Evolutionary conservation across 2,329 filamentous ascomycete species (phyloP).

Genomic region (Arthrinium puccinioides): DNA sequence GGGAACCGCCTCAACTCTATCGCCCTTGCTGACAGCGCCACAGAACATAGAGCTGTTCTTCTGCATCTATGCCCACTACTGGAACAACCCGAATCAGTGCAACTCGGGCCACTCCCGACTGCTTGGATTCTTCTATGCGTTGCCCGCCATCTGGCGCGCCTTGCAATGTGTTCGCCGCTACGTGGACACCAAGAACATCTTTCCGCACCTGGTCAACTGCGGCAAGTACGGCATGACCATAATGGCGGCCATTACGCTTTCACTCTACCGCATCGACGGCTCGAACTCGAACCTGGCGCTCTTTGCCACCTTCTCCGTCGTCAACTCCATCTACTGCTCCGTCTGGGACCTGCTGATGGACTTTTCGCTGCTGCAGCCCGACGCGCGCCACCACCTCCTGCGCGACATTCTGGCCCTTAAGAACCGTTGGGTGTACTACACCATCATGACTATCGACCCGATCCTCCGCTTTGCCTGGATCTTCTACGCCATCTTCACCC

Average conservation of each 20-base stretch:
- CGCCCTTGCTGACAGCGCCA: conserved; percentile 12
- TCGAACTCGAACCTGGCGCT: conserved; percentile 51
- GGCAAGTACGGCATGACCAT: conserved; percentile 89
- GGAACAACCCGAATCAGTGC: conserved; percentile 67
- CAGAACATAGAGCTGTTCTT: conserved; percentile 91
- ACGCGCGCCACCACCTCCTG: conserved; percentile 59
- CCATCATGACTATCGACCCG: conserved; percentile 74
- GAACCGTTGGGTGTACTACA: conserved; percentile 75
- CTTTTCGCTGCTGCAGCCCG: conserved; percentile 80
- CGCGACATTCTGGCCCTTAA: conserved; percentile 78
- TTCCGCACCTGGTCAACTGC: conserved; percentile 87
- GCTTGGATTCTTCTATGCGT: conserved; percentile 74
- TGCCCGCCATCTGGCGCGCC: conserved; percentile 86
- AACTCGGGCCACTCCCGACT: conserved; percentile 80
- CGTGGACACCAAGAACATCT: conserved; percentile 75
- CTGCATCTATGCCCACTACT: conserved; percentile 78
- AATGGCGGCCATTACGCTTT: conserved; percentile 68
- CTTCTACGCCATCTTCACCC: conserved; percentile 78
- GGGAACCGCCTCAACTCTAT: neutral
- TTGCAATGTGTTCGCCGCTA: conserved; percentile 89
- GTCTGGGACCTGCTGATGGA: conserved; percentile 97
- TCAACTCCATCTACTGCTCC: conserved; percentile 78
- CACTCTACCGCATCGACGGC: conserved; percentile 71
- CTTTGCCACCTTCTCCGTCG: conserved; percentile 72
- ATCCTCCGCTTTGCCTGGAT: conserved; percentile 91